These are phyloP conservation scores for Ophiocordyceps robertsii DNA, from an alignment of 2,329 filamentous ascomycete genomes.

Conservation along the genomic window DNA sequence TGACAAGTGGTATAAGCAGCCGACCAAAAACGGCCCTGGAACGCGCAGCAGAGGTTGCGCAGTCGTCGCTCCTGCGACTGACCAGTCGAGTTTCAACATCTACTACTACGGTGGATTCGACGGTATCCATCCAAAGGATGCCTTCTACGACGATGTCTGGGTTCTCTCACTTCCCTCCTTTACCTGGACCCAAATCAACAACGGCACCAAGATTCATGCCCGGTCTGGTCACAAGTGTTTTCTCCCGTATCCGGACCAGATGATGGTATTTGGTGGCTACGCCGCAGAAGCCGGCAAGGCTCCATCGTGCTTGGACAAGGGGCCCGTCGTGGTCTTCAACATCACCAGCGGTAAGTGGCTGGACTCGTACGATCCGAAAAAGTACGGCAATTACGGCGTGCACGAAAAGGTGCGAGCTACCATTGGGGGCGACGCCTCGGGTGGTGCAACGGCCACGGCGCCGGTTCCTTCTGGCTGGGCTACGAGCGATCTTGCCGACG, in stretches of 20 bases:
- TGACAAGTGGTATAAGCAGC: conserved; percentile 55
- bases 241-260: conserved; percentile 63
- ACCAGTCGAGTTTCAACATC: conserved; percentile 65
- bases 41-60: conserved; percentile 56
- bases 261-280: conserved; percentile 65
- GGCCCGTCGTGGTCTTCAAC: conserved; percentile 55
- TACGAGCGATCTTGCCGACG: conserved; percentile 26
- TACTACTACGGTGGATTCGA: conserved; percentile 75
- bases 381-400: conserved; percentile 53
- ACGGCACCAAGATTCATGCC: conserved; percentile 35
- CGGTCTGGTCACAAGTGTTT: conserved; percentile 67
- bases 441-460: conserved; percentile 55
- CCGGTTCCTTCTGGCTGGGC: conserved; percentile 48
- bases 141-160: conserved; percentile 59
- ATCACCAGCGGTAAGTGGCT: conserved; percentile 57
- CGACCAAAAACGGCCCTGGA: conserved; percentile 45
- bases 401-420: conserved; percentile 47
- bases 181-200: conserved; percentile 51
- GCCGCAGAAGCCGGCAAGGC: conserved; percentile 14
- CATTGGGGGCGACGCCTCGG: conserved; percentile 53
- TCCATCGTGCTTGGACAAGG: conserved; percentile 33
- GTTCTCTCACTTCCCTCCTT: conserved; percentile 69
- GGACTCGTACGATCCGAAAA: conserved; percentile 51
- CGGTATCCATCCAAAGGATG: conserved; percentile 24
- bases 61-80: conserved; percentile 57